These are phyloP conservation scores for Saccharum hybrid DNA, from an alignment of 202 grass and related monocot species.

Conservation along the genomic window DNA sequence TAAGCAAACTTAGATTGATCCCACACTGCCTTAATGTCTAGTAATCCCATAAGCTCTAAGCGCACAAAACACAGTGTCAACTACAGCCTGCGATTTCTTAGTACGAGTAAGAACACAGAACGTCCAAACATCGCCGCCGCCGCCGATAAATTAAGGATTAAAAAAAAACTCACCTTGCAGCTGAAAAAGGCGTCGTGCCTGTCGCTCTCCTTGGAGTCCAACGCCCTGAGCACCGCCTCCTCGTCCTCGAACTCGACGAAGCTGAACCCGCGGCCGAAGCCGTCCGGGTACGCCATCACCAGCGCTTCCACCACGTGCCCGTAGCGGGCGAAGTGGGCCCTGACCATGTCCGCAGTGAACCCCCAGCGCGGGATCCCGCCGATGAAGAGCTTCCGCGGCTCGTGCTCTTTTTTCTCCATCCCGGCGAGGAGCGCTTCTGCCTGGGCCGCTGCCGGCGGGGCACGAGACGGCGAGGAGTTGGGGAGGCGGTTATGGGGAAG, in stretches of 20 bases:
- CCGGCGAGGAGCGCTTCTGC: neutral
- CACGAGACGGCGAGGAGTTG: neutral
- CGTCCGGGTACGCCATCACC: slow-evolving; percentile 48
- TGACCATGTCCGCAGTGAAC: slow-evolving; percentile 31
- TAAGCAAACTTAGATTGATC: neutral
- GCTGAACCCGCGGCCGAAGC: slow-evolving; percentile 55
- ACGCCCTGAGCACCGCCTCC: slow-evolving; percentile 42
- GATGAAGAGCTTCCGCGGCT: slow-evolving; percentile 69
- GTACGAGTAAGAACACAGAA: neutral
- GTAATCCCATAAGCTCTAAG: neutral
- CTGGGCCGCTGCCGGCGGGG: neutral
- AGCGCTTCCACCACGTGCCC: slow-evolving; percentile 58
- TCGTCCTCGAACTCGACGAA: slow-evolving; percentile 76
- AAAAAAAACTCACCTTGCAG: slow-evolving; percentile 49
- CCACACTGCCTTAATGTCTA: neutral
- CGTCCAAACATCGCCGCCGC: neutral
- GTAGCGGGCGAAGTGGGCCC: slow-evolving; percentile 59
- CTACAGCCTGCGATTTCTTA: neutral
- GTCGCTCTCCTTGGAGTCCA: slow-evolving; percentile 46
- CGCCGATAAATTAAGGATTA: neutral
- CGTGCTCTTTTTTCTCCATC: neutral
- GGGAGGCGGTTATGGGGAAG: too few relatives aligned
- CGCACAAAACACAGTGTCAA: too few relatives aligned
- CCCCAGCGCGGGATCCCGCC: slow-evolving; percentile 55
- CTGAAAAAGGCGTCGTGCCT: slow-evolving; percentile 51